Conservation (phyloP, 495 filamentous ascomycete genomes). For the Physcia stellaris region DNA sequence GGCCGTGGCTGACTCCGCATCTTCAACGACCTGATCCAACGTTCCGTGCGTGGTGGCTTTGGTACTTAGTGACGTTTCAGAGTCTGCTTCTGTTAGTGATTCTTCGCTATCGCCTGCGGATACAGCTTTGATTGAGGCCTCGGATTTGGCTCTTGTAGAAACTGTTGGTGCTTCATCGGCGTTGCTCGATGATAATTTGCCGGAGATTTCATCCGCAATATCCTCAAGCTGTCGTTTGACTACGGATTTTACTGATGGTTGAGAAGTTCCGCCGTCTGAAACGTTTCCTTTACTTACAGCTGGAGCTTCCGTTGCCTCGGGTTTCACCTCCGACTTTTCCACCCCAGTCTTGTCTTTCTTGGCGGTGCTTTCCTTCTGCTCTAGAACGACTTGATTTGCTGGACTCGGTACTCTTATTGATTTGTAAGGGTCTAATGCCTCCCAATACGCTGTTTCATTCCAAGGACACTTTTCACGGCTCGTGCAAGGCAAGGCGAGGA, state of each 20-base stretch:
- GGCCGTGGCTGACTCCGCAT: not conserved
- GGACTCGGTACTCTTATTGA: conserved; percentile 23
- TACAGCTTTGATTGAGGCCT: too few relatives aligned
- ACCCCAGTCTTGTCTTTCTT: too few relatives aligned
- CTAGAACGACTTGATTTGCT: conserved; percentile 8
- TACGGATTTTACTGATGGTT: not conserved
- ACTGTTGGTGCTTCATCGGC: not conserved
- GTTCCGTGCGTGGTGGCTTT: not conserved
- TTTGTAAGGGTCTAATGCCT: conserved; percentile 39
- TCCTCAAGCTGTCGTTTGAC: conserved; percentile 2
- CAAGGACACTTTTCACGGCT: conserved; percentile 53
- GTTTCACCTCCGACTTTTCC: too few relatives aligned
- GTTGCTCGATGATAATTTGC: not conserved
- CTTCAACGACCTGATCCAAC: not conserved
- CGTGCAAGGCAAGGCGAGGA: conserved; percentile 53
- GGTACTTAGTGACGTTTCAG: not conserved
- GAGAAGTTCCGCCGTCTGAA: too few relatives aligned
- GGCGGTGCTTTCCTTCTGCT: conserved; percentile 22
- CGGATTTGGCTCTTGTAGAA: not conserved
- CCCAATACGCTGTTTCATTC: conserved; percentile 54
- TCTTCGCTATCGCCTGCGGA: not conserved
- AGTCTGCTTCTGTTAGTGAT: not conserved
- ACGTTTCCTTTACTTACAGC: too few relatives aligned
- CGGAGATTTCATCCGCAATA: not conserved
- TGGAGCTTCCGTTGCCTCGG: too few relatives aligned